Base-by-base conservation (phyloP, 2,329 filamentous ascomycete species). In the Aspergillus hiratsukae region DNA sequence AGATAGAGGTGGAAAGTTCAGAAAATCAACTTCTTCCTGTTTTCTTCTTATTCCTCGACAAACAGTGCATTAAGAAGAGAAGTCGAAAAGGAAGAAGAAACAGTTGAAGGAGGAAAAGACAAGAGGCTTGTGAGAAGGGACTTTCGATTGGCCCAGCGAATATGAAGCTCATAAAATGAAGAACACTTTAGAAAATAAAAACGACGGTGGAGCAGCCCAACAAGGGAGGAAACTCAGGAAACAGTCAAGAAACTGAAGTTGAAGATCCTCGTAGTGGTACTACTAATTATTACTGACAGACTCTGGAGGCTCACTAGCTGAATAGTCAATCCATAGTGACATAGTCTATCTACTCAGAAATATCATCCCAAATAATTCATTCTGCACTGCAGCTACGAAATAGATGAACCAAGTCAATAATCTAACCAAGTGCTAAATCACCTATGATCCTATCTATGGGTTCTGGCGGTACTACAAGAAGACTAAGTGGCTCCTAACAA, bases 101-200 rank as follows among this genome's bases (percentile, higher is more conserved):
- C 40, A 64, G 62, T 56, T 69, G 62, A 62, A 68, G 64, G 64
- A 75, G 66, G 63, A 62, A 59, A 50, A 64, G 54, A 56, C 59
- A 46, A 62, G 57, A 65, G 43, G 57, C 53, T 31, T 56, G 55
- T 58, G 55, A 55, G 56, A 58, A 49, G 48, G 31, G 31, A 7
- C 31, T 14, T 37, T 37, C 31, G 31, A 37, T 17, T 17, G 31
- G 31, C 17, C 43, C 23, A 46, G 21, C 21, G 10, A 46, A 10
- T 45, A 11, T 40, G 17, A 25, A 27, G 25, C 31, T 37, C 31
- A 37, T 17, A 17, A 37, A 37, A 17, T 37, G 31, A 37, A 37
- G 14, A 56, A 14, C 7, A 21, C n/a, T 28, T 25, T 52, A 40
- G 37, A 17, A 45, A 31, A 23, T 14, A 28, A 48, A 48, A 43